A percentile compares a stretch with the other conserved stretches of the same genome.
phyloP scores from a whole-genome alignment of 2,329 filamentous ascomycete species.

The Aspergillus persii region DNA sequence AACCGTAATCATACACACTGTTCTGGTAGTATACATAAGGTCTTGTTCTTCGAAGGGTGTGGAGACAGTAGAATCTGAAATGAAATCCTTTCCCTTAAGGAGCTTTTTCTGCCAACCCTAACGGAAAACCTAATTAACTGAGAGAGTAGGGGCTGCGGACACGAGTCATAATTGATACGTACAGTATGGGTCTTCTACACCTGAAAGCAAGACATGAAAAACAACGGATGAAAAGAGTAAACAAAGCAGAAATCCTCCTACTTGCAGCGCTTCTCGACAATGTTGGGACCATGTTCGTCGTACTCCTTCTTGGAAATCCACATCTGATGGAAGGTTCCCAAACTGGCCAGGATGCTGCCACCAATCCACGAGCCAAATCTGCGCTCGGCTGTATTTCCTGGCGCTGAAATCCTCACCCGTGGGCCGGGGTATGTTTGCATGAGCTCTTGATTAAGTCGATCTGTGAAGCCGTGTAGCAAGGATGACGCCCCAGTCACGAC shows the following conservation, averaged over 20 bases:
- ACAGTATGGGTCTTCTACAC: not conserved
- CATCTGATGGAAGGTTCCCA: slow-evolving; percentile 99
- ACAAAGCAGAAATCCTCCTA: slow-evolving; percentile 41
- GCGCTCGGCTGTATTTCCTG: slow-evolving; percentile 80
- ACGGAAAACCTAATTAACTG: too few species aligned
- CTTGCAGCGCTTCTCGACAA: slow-evolving; percentile 96
- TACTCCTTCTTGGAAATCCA: slow-evolving; percentile 99
- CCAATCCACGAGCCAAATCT: slow-evolving; percentile 95
- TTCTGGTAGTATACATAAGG: not conserved
- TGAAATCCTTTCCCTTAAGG: too few species aligned
- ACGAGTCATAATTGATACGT: not conserved
- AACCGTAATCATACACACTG: not conserved
- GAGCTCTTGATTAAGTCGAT: slow-evolving; percentile 83
- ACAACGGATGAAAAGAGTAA: not conserved
- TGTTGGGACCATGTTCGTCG: slow-evolving; percentile 84
- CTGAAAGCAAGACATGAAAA: not conserved
- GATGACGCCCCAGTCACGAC: slow-evolving; percentile 88
- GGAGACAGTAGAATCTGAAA: too few species aligned
- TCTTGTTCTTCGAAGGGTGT: not conserved
- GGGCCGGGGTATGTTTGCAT: slow-evolving; percentile 77
- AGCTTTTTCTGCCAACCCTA: too few species aligned
- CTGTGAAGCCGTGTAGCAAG: slow-evolving; percentile 86
- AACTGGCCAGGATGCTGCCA: slow-evolving; percentile 87
- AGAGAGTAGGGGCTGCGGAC: not conserved
- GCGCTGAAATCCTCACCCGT: slow-evolving; percentile 83